Percentiles rank a stretch among this genome's conserved stretches.
Evolutionary conservation across 148 eudicot genomes (phyloP).

Genomic region (Arbutus unedo): DNA sequence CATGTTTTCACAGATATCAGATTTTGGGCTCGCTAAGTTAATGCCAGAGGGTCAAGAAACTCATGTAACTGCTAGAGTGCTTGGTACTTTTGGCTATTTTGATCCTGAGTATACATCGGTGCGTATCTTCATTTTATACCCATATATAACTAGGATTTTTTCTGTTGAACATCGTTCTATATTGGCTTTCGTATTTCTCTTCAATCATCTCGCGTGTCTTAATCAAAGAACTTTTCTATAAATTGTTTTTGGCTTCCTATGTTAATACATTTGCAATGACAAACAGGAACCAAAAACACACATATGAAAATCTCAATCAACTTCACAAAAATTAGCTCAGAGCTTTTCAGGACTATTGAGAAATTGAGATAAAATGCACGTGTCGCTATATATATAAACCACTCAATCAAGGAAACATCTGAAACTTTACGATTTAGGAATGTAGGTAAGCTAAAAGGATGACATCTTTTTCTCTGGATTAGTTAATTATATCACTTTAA

Average conservation of each 20-base stretch:
- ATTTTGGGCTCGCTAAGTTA: conserved; percentile 92
- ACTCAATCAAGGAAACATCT: not conserved
- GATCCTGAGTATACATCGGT: conserved; percentile 95
- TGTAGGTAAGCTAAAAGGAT: not conserved
- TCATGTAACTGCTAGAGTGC: conserved; percentile 72
- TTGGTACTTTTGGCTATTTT: conserved; percentile 91
- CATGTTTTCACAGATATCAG: conserved; percentile 59
- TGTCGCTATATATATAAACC: too few species aligned
- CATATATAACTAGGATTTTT: not conserved
- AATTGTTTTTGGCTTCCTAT: not conserved
- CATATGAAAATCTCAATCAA: not conserved
- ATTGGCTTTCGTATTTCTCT: not conserved
- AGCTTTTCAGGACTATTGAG: not conserved
- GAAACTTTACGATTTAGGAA: not conserved
- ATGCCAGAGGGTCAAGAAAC: conserved; percentile 94
- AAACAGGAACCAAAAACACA: not conserved
- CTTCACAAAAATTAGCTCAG: not conserved
- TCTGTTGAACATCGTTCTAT: too few species aligned
- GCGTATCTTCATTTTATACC: conserved; percentile 17
- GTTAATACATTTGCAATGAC: not conserved
- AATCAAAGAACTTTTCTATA: not conserved
- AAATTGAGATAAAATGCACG: not conserved
- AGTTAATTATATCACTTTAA: not conserved
- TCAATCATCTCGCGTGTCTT: not conserved
- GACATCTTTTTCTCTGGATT: not conserved